Evolutionary conservation across 2,329 filamentous ascomycete genomes (phyloP), one percentile per base, ranked within the genome.

Genomic region (Dryadomyces quercus-mongolicae): DNA sequence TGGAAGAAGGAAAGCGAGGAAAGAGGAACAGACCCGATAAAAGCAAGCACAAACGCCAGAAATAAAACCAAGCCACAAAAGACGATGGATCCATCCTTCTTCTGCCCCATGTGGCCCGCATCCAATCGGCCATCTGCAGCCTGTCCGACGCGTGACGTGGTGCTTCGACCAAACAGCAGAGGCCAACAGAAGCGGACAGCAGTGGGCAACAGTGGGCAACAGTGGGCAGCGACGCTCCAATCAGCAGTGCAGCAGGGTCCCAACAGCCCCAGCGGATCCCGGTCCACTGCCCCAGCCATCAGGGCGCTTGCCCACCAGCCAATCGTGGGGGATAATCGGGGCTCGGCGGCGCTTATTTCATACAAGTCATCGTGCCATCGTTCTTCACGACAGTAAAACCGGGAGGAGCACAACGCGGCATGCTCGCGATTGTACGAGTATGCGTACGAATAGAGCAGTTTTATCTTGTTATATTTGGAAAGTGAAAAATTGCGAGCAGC

Each of bases 291-390:
- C 44, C 21, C 51, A 16, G 25, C 18, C 43, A 38, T 12, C 22
- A 34, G 42, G 56, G 58, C 58, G 58, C 54, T 54, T 59, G 31
- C 25, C 53, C 58, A 20, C n/a, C 57, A 53, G 57, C 64, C 63
- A 66, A 66, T 66, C 47, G 49, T 10, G 12, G 21, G n/a, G 50
- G 58, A 44, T 46, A 49, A 54, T 54, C 54, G 22, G 60, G 54
- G 53, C 58, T 58, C 54, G 53, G 57, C 60, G 67, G 71, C 71
- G 71, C 68, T 67, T 71, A 69, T 67, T 64, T 62, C 36, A 40
- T 40, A 16, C 36, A 40, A 40, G 15, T 12, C 36, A 12, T 40
- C 36, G 36, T 40, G 36, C 25, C 25, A 31, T 31, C 4, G 25
- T 8, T 31, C 25, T 31, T 31, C 25, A 31, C 25, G 25, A 31